Conservation (phyloP, 1,284 basidiomycete species). For the Somion occarium region DNA sequence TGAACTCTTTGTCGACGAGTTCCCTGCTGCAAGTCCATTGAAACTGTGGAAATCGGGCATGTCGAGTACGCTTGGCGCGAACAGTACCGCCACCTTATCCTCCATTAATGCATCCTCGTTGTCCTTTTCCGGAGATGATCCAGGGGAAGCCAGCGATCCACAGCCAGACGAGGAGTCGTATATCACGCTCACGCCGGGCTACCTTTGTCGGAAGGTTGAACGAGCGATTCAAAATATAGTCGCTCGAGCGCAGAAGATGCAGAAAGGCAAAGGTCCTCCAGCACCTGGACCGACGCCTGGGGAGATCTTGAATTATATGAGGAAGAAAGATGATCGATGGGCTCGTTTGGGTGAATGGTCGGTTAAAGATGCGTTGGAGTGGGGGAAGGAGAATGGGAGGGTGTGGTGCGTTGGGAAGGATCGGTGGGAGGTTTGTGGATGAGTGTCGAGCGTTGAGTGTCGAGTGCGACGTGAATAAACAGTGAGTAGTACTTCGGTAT, state of each 20-base stretch:
- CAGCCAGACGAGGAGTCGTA: constrained; percentile 56
- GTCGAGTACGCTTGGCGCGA: constrained; percentile 16
- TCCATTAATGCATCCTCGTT: constrained; percentile 18
- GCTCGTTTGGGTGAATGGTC: constrained; percentile 54
- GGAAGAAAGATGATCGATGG: constrained; percentile 56
- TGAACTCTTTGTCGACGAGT: constrained; percentile 11
- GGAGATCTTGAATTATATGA: constrained; percentile 43
- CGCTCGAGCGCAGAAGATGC: constrained; percentile 6
- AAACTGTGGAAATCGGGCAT: constrained; percentile 14
- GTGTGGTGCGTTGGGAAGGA: constrained; percentile 41
- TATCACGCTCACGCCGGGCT: constrained; percentile 48
- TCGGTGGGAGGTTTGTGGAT: constrained; percentile 34
- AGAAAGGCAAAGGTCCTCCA: not conserved
- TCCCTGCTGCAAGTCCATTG: constrained; percentile 4
- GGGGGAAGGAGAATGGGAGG: constrained; percentile 38
- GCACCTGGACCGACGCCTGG: constrained; percentile 40
- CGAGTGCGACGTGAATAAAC: no score
- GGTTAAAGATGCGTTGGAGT: constrained; percentile 53
- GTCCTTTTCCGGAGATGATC: constrained; percentile 33
- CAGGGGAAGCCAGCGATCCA: constrained; percentile 56
- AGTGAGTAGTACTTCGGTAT: no score
- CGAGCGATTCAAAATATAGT: constrained; percentile 38
- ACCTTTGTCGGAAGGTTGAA: constrained; percentile 45
- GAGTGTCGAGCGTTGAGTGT: constrained; percentile 8
- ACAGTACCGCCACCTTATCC: constrained; percentile 21